Base-by-base conservation (phyloP, 2,329 filamentous ascomycete genomes). In the Colletotrichum incanum region DNA sequence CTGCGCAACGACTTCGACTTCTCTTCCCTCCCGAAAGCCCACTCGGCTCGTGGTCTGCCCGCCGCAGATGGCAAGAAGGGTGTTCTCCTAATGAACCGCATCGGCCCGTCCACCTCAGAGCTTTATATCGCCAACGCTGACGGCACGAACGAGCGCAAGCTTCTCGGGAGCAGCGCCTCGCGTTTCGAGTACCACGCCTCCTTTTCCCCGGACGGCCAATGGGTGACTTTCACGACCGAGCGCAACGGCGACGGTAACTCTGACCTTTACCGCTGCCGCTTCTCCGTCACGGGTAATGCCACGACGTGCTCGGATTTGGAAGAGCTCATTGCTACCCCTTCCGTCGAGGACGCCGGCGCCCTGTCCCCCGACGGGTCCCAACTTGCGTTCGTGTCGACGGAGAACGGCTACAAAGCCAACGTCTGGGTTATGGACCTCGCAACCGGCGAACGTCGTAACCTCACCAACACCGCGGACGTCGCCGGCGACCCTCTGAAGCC, bases 61-160 rank as follows among this genome's bases (percentile, higher is more conserved):
- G 67, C 67, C 28, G 67, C 67, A 2, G 67, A 71, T n/a, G 55
- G 61, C 34, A 69, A 69, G 60, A 69, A 69, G 61, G 67, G 67
- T 2, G 61, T 69, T 26, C 67, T 69, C 34, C 61, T 69, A 16
- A 69, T 69, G 67, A 69, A 69, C 60, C 67, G 60, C 45, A 69
- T 69, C 26, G 67, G 60, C 5, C 67, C 67, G 23, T 69, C 60
- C 3, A 43, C 67, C 5, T 69, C 67, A 9, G 67, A 69, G 34
- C 61, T 69, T 18, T 69, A 65, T 26, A 54, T 69, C 45, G 67
- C 67, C 67, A 69, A 69, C 61, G 67, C 59, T 1, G 66, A 69
- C 66, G 66, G 66, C 50, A 68, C 66, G 6, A 64, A 64, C 23
- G 66, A 68, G 66, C 66, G 60, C 20, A 68, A 58, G 50, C 59